Base-by-base conservation (phyloP, 1,139 yeast genomes). In the Geotrichum cucujoidarum region DNA sequence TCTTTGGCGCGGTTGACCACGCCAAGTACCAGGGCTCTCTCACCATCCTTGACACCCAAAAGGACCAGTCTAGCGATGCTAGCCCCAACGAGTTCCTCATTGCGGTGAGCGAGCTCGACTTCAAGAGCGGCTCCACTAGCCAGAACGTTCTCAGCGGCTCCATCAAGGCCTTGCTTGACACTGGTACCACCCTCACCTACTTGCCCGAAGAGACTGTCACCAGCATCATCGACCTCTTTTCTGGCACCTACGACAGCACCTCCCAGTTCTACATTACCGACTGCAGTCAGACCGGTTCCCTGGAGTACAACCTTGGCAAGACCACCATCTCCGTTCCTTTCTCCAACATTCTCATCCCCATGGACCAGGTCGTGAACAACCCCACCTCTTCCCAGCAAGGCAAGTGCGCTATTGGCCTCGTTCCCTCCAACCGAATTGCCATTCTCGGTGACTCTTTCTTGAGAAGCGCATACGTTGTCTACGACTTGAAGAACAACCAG, bases 401-500 rank as follows among this genome's bases (percentile, higher is more conserved):
- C 27, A 24, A 6, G 8, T 24, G 27, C 10, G 27, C 8, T 24
- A 10, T 24, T 24, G 10, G 27, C 27, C 8, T 24, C 10, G 27
- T 24, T 10, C 27, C 27, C 10, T 24, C 27, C 27, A 24, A 10
- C 10, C 10, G 8, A 6, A 25, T 43, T 50, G 43, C 51, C 51
- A 18, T 78, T 14, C 62, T 87, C 13, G 96, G 96, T 40, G 95
- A 86, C 64, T 76, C 81, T 27, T 80, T 87, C 66, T 68, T 89
- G 58, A 74, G 87, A 53, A 72, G 77, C 46, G 89, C 86, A 6
- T 88, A 88, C 62, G 77, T 81, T 48, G 95, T 87, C 39, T 87
- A 17, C 24, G 48, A 45, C 25, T 2, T 45, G 29, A 10, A 45
- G 11, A 45, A 45, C 30, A 13, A 45, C 14, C 36, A 40, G 30